Conservation (phyloP, 2,329 filamentous ascomycete genomes). For the Alternaria dauci region DNA sequence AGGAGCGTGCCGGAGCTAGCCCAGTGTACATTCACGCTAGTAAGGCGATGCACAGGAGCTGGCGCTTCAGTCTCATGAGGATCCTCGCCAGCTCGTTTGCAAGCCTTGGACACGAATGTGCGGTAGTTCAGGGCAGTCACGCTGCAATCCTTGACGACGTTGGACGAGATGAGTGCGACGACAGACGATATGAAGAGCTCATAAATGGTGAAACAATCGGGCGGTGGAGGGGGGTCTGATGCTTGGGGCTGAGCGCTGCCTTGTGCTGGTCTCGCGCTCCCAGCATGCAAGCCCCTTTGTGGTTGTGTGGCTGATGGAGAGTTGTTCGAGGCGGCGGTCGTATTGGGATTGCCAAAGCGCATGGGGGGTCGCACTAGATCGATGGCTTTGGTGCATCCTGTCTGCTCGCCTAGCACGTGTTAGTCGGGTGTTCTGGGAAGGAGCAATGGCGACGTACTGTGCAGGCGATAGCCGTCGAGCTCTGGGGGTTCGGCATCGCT, state of each 20-base stretch:
- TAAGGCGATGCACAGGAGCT: slow-evolving; percentile 34
- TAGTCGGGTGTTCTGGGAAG: slow-evolving; percentile 20
- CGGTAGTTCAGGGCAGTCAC: slow-evolving; percentile 49
- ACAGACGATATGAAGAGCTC: slow-evolving; percentile 51
- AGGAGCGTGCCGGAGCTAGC: slow-evolving; percentile 47
- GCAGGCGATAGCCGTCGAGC: slow-evolving; percentile 41
- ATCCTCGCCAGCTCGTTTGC: slow-evolving; percentile 15
- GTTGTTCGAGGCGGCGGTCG: slow-evolving; percentile 26
- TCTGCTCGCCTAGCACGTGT: slow-evolving; percentile 42
- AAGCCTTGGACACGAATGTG: slow-evolving; percentile 44
- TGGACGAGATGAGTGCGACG: slow-evolving; percentile 46
- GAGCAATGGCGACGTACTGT: slow-evolving; percentile 32
- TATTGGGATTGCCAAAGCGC: slow-evolving; percentile 31
- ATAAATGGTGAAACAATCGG: slow-evolving; percentile 48
- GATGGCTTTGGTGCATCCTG: slow-evolving; percentile 43
- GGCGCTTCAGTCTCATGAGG: slow-evolving; percentile 10
- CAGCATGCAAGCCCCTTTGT: slow-evolving; percentile 30
- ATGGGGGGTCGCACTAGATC: slow-evolving; percentile 46
- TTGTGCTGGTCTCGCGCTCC: slow-evolving; percentile 29
- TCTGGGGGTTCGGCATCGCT: slow-evolving; percentile 33
- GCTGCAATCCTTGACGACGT: slow-evolving; percentile 43
- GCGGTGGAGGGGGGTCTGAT: slow-evolving; percentile 30
- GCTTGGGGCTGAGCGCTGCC: slow-evolving; percentile 23
- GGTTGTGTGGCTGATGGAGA: slow-evolving; percentile 31
- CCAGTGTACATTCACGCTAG: slow-evolving; percentile 45